These are phyloP conservation scores for Aspergillus brunneoviolaceus DNA, from an alignment of 2,329 filamentous ascomycete species.

Conservation along the genomic window DNA sequence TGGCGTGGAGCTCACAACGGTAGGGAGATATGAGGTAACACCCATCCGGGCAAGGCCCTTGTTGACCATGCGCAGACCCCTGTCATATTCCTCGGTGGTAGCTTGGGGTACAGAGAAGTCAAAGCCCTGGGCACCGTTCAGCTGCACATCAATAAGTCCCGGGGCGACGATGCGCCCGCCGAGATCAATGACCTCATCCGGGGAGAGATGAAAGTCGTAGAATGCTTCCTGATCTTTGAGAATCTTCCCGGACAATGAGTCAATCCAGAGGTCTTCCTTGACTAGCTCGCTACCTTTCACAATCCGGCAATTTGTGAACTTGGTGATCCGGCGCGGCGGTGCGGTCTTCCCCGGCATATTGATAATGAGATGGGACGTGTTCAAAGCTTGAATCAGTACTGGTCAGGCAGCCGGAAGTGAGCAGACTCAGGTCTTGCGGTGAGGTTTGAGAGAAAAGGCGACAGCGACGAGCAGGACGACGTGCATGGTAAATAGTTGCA, in stretches of 20 bases:
- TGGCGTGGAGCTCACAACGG: slow-evolving; percentile 70
- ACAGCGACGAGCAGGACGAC: neutral
- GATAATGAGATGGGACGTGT: neutral
- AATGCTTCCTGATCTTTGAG: slow-evolving; percentile 66
- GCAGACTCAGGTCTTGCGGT: neutral
- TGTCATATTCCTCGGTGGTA: slow-evolving; percentile 66
- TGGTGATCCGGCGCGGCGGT: slow-evolving; percentile 62
- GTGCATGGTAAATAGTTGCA: neutral
- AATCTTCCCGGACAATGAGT: slow-evolving; percentile 76
- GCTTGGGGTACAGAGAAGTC: slow-evolving; percentile 78
- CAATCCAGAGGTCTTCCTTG: slow-evolving; percentile 83
- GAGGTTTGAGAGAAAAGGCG: neutral
- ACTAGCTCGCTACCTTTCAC: slow-evolving; percentile 68
- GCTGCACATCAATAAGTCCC: slow-evolving; percentile 85
- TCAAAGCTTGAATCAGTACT: neutral
- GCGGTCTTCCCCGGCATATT: slow-evolving; percentile 39
- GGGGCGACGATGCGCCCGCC: slow-evolving; percentile 80
- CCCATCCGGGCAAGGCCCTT: slow-evolving; percentile 71
- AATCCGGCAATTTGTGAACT: slow-evolving; percentile 84
- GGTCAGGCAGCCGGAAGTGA: neutral
- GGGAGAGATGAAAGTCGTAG: slow-evolving; percentile 49
- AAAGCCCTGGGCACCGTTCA: slow-evolving; percentile 90
- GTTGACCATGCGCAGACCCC: slow-evolving; percentile 71
- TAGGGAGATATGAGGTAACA: slow-evolving; percentile 85
- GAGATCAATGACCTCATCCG: slow-evolving; percentile 75